These are phyloP conservation scores for Stemphylium vesicarium DNA, from an alignment of 2,329 filamentous ascomycete species.

Conservation along the genomic window DNA sequence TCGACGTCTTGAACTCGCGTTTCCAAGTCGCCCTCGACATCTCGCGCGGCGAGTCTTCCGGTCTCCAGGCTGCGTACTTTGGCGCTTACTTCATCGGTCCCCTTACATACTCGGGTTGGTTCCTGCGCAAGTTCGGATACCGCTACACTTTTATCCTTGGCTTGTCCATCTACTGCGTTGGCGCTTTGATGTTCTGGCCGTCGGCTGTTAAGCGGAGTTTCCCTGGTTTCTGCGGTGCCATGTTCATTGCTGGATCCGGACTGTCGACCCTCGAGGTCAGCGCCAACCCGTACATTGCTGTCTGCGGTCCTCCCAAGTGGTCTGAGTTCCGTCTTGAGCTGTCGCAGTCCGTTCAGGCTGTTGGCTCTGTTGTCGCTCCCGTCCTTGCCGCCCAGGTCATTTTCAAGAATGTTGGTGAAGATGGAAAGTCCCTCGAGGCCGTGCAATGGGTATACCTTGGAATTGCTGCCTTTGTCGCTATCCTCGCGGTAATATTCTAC, in stretches of 20 bases:
- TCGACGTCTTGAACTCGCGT: slow-evolving; percentile 54
- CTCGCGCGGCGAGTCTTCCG: slow-evolving; percentile 63
- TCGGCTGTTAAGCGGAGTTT: slow-evolving; percentile 76
- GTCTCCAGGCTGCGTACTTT: slow-evolving; percentile 70
- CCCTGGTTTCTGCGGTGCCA: slow-evolving; percentile 72
- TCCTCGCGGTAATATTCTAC: slow-evolving; percentile 71
- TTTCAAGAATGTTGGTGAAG: slow-evolving; percentile 68
- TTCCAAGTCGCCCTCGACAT: slow-evolving; percentile 53
- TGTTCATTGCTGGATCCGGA: slow-evolving; percentile 77
- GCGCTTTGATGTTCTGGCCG: slow-evolving; percentile 84
- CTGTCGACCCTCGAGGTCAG: slow-evolving; percentile 77
- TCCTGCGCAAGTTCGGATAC: slow-evolving; percentile 77
- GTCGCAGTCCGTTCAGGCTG: slow-evolving; percentile 78
- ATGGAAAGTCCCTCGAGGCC: slow-evolving; percentile 64
- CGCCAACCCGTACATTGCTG: slow-evolving; percentile 65
- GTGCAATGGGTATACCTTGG: slow-evolving; percentile 85
- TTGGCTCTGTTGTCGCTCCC: slow-evolving; percentile 76
- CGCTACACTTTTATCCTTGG: slow-evolving; percentile 81
- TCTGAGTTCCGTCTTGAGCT: slow-evolving; percentile 79
- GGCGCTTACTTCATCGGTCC: slow-evolving; percentile 63
- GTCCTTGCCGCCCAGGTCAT: slow-evolving; percentile 76
- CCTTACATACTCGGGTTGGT: slow-evolving; percentile 61
- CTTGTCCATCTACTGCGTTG: slow-evolving; percentile 69
- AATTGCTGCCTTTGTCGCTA: slow-evolving; percentile 73
- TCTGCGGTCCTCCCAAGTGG: slow-evolving; percentile 76